A percentile compares a stretch with the other conserved stretches of the same genome.
These are phyloP conservation scores for Nepenthes mirabilis DNA, from an alignment of 148 eudicot genomes.

Conservation along the genomic window DNA sequence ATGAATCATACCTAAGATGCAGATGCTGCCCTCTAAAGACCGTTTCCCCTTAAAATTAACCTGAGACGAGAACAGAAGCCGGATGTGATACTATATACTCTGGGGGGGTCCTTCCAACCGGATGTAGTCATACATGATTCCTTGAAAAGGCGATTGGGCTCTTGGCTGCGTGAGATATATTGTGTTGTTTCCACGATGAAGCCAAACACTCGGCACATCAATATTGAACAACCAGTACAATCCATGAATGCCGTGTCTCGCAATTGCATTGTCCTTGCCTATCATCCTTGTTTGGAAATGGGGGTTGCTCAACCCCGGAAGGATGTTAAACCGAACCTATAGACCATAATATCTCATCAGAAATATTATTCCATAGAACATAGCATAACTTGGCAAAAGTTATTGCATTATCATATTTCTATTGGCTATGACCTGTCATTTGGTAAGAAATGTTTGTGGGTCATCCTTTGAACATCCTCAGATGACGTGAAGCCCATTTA, in stretches of 20 bases:
- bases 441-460: no score
- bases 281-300: conserved; percentile 18
- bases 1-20: no score
- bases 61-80: no score
- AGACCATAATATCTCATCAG: neutral
- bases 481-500: no score
- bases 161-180: conserved; percentile 22
- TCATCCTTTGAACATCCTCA: no score
- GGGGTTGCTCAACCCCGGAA: conserved; percentile 2
- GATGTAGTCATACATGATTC: conserved; percentile 40
- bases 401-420: neutral
- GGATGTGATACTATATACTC: neutral
- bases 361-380: neutral
- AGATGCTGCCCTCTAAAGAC: no score
- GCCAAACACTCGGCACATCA: conserved; percentile 10
- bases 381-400: neutral
- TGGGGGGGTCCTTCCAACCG: conserved; percentile 29
- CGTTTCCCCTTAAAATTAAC: no score
- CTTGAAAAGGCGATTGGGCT: conserved; percentile 16
- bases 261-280: conserved; percentile 36
- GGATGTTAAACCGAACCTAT: conserved; percentile 24
- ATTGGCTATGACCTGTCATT: no score
- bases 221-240: conserved; percentile 19
- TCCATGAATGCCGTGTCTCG: conserved; percentile 38
- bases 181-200: conserved; percentile 10